Evolutionary conservation across 75 land plant genomes (phyloP), one percentile per base, ranked within the genome.

Genomic region (Pseudotsuga menziesii): DNA sequence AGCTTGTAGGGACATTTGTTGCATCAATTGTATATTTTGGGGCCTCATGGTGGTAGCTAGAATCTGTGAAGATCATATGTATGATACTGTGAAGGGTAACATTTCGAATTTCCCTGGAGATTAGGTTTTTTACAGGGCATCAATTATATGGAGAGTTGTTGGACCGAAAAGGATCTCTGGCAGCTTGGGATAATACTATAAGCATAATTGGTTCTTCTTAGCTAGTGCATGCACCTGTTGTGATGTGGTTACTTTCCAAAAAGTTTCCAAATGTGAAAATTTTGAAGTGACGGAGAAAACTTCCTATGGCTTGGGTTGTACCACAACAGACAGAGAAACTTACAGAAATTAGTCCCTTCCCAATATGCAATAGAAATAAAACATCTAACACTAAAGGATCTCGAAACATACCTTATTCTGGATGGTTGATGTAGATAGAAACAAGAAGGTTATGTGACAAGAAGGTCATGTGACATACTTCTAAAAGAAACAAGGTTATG

Each of bases 11-110:
- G 57, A 85, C 90, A 15, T 9, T 85, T 20, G 58, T 86, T 0
- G 78, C 86, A 9, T 73, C 81, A 4, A 17, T 67, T n/a, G 81
- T 66, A 39, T 83, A 80, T 81, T 79, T 84, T 62, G 91, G 79
- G 19, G 84, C 88, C 15, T 82, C 91, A 0, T 89, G 91, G 91
- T 84, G 84, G 88, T 76, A 86, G 5, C 62, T 89, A 14, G 29
- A 56, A 7, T 13, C 83, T 9, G 75, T 89, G 3, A 78, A 82
- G 0, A 61, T 81, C 80, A 85, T 88, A 9, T 88, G 90, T 58
- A 88, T n/a, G 41, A 74, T 0, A 57, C n/a, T 14, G 74, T 82
- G 22, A 88, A 90, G 25, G 23, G 26, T 25, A 81, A 81, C 75
- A 81, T 81, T 1, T 82, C 82, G 84, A 82, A 81, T 8, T 82